Percentiles rank a stretch among this genome's conserved stretches.
phyloP scores from a whole-genome alignment of 106 monocot species.

The Platanthera zijinensis region DNA sequence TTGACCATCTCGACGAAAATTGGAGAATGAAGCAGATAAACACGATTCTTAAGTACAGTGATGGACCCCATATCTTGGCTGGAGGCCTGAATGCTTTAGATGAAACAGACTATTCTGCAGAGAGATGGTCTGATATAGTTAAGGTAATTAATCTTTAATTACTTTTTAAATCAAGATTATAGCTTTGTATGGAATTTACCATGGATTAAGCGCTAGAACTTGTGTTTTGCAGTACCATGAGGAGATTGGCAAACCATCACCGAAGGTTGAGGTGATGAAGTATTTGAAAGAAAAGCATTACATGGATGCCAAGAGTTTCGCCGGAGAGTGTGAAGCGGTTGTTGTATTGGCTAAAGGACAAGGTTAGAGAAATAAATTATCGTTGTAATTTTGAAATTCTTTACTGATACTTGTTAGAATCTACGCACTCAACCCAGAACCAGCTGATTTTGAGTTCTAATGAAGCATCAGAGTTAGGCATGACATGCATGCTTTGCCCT shows the following conservation, averaged over 20 bases:
- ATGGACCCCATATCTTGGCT: slow-evolving; percentile 54
- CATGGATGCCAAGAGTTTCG: slow-evolving; percentile 72
- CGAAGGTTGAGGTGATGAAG: slow-evolving; percentile 83
- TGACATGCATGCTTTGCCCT: no score
- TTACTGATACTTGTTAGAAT: no score
- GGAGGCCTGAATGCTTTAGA: slow-evolving; percentile 77
- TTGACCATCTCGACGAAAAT: slow-evolving; percentile 75
- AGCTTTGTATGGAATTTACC: background rate
- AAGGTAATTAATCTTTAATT: slow-evolving; percentile 17
- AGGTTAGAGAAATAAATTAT: slow-evolving; percentile 29
- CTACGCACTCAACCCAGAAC: no score
- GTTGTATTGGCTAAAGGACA: slow-evolving; percentile 91
- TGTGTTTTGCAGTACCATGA: slow-evolving; percentile 36
- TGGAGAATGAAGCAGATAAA: slow-evolving; percentile 87
- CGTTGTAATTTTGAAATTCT: background rate
- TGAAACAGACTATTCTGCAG: slow-evolving; percentile 57
- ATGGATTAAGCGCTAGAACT: background rate
- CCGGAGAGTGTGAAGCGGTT: slow-evolving; percentile 76
- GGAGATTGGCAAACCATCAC: slow-evolving; percentile 74
- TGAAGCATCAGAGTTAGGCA: no score
- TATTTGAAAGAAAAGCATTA: slow-evolving; percentile 59
- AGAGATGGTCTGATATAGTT: slow-evolving; percentile 50
- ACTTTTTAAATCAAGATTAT: background rate
- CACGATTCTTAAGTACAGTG: slow-evolving; percentile 40
- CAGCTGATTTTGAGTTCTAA: no score